phyloP scores from a whole-genome alignment of 805 yeast species.

The Ogataea chonburiensis region DNA sequence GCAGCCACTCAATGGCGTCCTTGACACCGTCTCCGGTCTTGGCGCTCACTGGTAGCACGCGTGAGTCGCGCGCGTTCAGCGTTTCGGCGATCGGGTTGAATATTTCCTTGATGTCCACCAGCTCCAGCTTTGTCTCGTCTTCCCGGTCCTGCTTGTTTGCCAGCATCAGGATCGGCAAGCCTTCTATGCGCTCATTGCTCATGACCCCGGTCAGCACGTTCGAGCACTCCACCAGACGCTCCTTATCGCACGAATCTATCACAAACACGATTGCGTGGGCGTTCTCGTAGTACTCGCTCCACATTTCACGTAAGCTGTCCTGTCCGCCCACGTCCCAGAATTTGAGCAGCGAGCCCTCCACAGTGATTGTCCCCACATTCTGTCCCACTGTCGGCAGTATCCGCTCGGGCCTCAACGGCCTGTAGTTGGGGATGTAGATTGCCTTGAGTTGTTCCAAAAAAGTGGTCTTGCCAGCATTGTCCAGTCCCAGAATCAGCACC shows the following conservation, averaged over 20 bases:
- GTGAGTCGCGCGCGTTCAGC: conserved; percentile 84
- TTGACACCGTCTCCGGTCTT: conserved; percentile 77
- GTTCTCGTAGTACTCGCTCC: conserved; percentile 82
- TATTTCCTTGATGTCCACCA: conserved; percentile 77
- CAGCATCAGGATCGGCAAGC: conserved; percentile 88
- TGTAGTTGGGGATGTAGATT: conserved; percentile 46
- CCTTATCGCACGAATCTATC: conserved; percentile 86
- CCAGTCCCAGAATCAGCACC: conserved; percentile 81
- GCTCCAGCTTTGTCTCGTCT: conserved; percentile 55
- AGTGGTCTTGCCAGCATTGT: conserved; percentile 95
- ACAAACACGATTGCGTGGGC: conserved; percentile 92
- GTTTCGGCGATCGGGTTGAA: conserved; percentile 80
- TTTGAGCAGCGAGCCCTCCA: conserved; percentile 49
- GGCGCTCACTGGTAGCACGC: conserved; percentile 89
- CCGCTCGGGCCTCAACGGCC: conserved; percentile 50
- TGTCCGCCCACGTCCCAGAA: conserved; percentile 99
- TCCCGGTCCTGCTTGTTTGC: conserved; percentile 91
- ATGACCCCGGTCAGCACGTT: conserved; percentile 60
- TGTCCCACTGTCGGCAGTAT: conserved; percentile 96
- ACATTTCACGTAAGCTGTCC: conserved; percentile 73
- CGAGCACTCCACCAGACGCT: conserved; percentile 78
- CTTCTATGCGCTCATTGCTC: conserved; percentile 59
- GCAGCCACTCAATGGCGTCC: conserved; percentile 89
- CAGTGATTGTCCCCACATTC: conserved; percentile 56
- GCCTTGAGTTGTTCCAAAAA: conserved; percentile 65